phyloP scores from a whole-genome alignment of 192 early-diverging fungal species.

The Backusella westeae region DNA sequence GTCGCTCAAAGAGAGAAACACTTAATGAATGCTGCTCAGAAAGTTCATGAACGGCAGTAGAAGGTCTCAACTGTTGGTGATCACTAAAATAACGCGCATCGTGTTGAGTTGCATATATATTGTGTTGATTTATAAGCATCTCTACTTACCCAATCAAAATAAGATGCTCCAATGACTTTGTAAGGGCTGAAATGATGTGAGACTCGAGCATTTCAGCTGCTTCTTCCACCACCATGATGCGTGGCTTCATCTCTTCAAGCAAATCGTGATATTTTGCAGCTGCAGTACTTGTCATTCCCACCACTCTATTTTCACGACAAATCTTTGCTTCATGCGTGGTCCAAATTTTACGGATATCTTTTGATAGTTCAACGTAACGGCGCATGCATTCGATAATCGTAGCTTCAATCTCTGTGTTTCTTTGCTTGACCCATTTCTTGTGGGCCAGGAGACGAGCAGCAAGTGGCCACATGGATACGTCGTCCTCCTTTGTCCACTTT shows the following conservation, averaged over 20 bases:
- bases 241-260: conserved; percentile 41
- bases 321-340: conserved; percentile 23
- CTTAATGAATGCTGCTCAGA: conserved; percentile 39
- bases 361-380: conserved; percentile 14
- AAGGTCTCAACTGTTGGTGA: conserved; percentile 57
- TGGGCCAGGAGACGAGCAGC: conserved; percentile 28
- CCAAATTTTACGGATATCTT: conserved; percentile 19
- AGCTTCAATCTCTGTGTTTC: conserved; percentile 13
- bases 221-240: conserved; percentile 56
- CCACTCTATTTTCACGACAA: conserved; percentile 35
- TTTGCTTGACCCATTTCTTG: conserved; percentile 19
- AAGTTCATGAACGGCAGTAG: conserved; percentile 47
- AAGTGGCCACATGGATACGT: conserved; percentile 36
- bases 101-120: not conserved
- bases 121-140: not conserved
- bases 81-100: conserved; percentile 34
- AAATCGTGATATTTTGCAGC: conserved; percentile 59
- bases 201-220: conserved; percentile 57
- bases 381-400: conserved; percentile 11
- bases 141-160: conserved; percentile 51
- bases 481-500: conserved; percentile 25
- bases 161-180: conserved; percentile 46
- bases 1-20: conserved; percentile 55
- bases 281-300: conserved; percentile 60
- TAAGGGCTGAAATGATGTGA: conserved; percentile 49